phyloP scores from a whole-genome alignment of 495 filamentous ascomycete genomes.

The Penicillium macrosclerotiorum region DNA sequence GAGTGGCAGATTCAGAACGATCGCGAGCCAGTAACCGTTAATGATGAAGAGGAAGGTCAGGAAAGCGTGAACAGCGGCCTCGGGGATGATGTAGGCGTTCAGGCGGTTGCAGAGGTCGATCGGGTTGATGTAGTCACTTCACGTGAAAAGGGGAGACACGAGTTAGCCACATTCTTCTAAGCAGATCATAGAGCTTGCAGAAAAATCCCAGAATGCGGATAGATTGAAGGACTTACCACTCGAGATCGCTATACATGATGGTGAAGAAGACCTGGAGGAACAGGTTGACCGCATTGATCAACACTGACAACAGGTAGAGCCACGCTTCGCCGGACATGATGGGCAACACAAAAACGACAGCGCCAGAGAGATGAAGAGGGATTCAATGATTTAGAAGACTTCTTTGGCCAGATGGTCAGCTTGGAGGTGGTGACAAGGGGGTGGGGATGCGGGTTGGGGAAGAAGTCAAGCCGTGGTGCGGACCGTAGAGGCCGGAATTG shows the following conservation, averaged over 20 bases:
- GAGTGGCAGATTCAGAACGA: conserved; percentile 89
- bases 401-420: conserved; percentile 6
- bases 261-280: conserved; percentile 99
- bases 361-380: background rate
- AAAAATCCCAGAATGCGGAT: background rate
- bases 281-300: conserved; percentile 99
- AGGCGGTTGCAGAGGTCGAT: conserved; percentile 99
- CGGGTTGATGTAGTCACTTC: conserved; percentile 98
- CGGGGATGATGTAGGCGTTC: conserved; percentile 98
- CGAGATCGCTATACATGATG: conserved; percentile 99
- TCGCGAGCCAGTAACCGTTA: conserved; percentile 97
- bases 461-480: conserved; percentile 9
- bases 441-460: conserved; percentile 1
- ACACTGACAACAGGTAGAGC: conserved; percentile 96
- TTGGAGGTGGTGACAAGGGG: conserved; percentile 3
- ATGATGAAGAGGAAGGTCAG: conserved; percentile 92
- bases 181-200: background rate
- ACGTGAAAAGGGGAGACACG: conserved; percentile 10
- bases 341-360: conserved; percentile 26
- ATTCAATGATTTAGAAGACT: conserved; percentile 9
- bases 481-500: conserved; percentile 23
- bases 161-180: conserved; percentile 17
- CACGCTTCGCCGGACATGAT: conserved; percentile 99
- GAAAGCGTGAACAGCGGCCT: conserved; percentile 95
- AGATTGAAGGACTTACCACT: conserved; percentile 67